Evolutionary conservation across 2,329 filamentous ascomycete genomes (phyloP), one percentile per base, ranked within the genome.

Genomic region (Cordyceps cateniannulata): DNA sequence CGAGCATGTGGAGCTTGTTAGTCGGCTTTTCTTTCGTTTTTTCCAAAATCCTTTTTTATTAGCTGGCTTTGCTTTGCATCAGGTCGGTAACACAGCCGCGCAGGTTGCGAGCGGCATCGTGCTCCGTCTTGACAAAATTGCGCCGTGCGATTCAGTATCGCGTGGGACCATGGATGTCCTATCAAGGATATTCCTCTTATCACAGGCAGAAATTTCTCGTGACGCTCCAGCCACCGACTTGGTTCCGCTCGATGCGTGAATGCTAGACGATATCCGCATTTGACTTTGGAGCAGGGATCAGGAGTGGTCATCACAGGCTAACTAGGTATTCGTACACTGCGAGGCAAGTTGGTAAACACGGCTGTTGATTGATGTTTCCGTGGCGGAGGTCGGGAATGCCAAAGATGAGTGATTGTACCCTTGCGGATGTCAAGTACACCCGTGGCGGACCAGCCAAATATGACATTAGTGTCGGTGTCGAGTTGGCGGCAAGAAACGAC

Each of bases 1-100:
- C 55, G 45, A 58, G 27, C 25, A 32, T 59, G 56, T 51, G 56
- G 56, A 59, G 56, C 56, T n/a, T 42, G 16, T n/a, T 42, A n/a
- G 54, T 35, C 44, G 32, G 9, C 20, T 45, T 45, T 50, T 29
- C 27, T 38, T 32, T 51, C 27, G 42, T 50, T 42, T 59, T 50
- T 50, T 51, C n/a, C n/a, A 18, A 20, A 9, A 16, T 59, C 22
- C 12, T 32, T 51, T 38, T 49, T 50, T 59, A 27, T 50, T 59
- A 27, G 45, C 35, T 59, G 35, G 44, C 56, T 29, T 48, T 25
- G 29, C 54, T 59, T 50, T 44, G 25, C 55, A 58, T 58, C 55
- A 59, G 24, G 24, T 32, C 35, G 6, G 47, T 51, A 10, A 32
- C 56, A 59, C 45, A 59, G 35, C 56, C 45, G 47, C 56, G 56